A percentile compares a stretch with the other conserved stretches of the same genome.
Evolutionary conservation across 768 basidiomycete species (phyloP).

Genomic region (Leucocoprinus sp.): DNA sequence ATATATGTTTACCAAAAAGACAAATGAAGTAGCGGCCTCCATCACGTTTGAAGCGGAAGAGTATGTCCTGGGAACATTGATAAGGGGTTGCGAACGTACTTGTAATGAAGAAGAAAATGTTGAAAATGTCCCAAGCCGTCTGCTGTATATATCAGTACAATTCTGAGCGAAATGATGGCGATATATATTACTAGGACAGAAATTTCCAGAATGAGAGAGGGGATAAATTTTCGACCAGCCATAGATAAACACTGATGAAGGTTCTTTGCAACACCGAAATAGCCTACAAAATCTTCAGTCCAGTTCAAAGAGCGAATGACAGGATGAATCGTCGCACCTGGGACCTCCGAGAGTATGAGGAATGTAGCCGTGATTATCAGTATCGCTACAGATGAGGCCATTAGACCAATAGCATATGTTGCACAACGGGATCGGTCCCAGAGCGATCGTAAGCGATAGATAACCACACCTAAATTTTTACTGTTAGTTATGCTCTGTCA

Average conservation of each 20-base stretch:
- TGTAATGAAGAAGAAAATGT: neutral
- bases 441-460: neutral
- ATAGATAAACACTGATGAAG: neutral
- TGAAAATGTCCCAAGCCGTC: slow-evolving; percentile 6
- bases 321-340: neutral
- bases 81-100: neutral
- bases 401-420: neutral
- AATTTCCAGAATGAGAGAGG: neutral
- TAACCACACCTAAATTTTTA: neutral
- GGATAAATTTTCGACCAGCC: neutral
- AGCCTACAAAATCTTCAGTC: neutral
- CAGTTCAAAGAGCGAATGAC: neutral
- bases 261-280: neutral
- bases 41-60: neutral
- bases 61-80: neutral
- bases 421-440: slow-evolving; percentile 2
- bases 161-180: too few species aligned
- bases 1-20: neutral
- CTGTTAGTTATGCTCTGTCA: neutral
- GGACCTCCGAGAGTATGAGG: neutral
- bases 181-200: neutral
- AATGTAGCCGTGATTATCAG: neutral
- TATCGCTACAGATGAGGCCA: neutral
- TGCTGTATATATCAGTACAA: too few species aligned
- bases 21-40: slow-evolving; percentile 5